Conservation (phyloP, 257 asterid genomes). For the Apocynum venetum region DNA sequence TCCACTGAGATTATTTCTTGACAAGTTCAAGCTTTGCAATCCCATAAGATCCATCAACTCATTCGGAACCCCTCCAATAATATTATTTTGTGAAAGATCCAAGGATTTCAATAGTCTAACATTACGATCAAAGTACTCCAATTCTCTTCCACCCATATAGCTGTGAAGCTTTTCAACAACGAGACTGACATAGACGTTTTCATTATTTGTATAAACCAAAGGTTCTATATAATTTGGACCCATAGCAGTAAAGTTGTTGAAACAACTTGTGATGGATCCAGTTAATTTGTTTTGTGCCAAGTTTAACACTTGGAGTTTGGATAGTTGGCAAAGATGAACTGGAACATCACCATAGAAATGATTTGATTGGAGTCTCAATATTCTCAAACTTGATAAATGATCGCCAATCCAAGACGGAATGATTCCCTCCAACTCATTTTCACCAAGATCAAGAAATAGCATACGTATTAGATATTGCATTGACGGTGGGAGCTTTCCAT, state of each 20-base stretch:
- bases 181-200: too few species aligned
- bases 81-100: conserved; percentile 5
- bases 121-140: not conserved
- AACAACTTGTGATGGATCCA: conserved; percentile 23
- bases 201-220: not conserved
- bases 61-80: conserved; percentile 14
- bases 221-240: not conserved
- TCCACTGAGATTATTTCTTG: conserved; percentile 26
- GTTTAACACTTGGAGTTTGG: conserved; percentile 23
- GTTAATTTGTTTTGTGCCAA: conserved; percentile 21
- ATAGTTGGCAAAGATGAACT: conserved; percentile 18
- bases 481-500: not conserved
- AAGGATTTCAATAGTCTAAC: not conserved
- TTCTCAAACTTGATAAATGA: conserved; percentile 12
- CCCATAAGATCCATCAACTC: conserved; percentile 16
- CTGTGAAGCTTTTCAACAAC: not conserved
- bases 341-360: conserved; percentile 23
- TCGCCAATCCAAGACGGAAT: conserved; percentile 30
- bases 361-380: conserved; percentile 26
- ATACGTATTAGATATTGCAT: not conserved
- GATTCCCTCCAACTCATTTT: not conserved
- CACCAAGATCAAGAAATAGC: conserved; percentile 7
- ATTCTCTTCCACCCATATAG: conserved; percentile 10
- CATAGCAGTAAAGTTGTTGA: conserved; percentile 25
- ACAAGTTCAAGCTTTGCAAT: conserved; percentile 22